Base-by-base conservation (phyloP, 805 yeast species). In the Metschnikowia arizonensis region DNA sequence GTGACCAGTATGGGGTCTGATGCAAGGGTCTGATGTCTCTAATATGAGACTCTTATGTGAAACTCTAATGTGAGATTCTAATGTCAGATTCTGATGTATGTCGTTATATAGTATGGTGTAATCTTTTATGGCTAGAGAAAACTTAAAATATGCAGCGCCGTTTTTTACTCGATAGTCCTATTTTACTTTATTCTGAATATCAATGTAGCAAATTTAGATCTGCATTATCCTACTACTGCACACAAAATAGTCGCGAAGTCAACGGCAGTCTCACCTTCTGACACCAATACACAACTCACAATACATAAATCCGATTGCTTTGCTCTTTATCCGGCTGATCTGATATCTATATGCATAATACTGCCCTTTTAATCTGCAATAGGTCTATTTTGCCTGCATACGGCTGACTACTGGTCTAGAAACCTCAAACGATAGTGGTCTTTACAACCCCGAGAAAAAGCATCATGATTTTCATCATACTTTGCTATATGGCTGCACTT, bases 401-500 rank as follows among this genome's bases (percentile, higher is more conserved):
- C 25, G 8, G 11, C 11, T 12, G 17, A n/a, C 12, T 33, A 11
- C 19, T 21, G 36, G 36, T 5, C 15, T 5, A 33, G 25, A 11
- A 3, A 33, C 26, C 34, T 32, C 9, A 32, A 32, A 10, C 21
- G 23, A 25, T 11, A 19, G 24, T 19, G 18, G 25, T 12, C 18
- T 10, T 17, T 36, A 11, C 18, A 24, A 21, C 39, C 21, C 9
- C 18, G 23, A 14, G 17, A 15, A 15, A 7, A 28, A 28, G 32
- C 30, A 28, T n/a, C 23, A 45, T 50, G 50, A 30, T 48, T 10
- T 40, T 46, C 6, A 43, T 53, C 18, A 4, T 58, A 12, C 17
- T 62, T 29, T 58, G 68, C 50, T 68, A 67, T 46, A 35, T 51
- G 12, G 44, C 58, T n/a, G 59, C 66, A 1, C 55, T 66, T 12